Evolutionary conservation across 2,329 filamentous ascomycete species (phyloP), one percentile per base, ranked within the genome.

Genomic region (Grosmannia huntii): DNA sequence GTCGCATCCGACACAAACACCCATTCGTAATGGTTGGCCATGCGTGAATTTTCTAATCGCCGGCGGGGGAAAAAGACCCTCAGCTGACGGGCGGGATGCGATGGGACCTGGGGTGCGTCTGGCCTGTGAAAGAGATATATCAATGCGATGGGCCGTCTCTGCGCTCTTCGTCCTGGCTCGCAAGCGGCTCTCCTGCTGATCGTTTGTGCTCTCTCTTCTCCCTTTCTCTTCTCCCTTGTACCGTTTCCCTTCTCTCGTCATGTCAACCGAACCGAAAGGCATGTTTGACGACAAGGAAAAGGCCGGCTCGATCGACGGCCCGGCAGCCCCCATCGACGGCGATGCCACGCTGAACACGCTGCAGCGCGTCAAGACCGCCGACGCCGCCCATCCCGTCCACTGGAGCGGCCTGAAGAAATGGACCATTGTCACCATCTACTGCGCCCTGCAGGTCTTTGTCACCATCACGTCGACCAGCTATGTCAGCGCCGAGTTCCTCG

Each of bases 401-500:
- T 59, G 58, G 58, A 31, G 53, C 54, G 1, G 33, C n/a, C 4
- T 28, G 10, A 59, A 57, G 54, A 59, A 59, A 11, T 59, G 58
- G 58, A 16, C 31, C 19, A 59, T 59, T 25, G 23, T 38, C 23
- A 41, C 49, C 21, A n/a, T 59, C n/a, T 59, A 59, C 54, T 59
- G 58, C 50, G 11, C 33, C 38, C 58, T 59, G 54, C 49, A 59
- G 41, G 23, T 59, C 5, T 59, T 59, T 41, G 58, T 59, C 12
- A 59, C 58, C 16, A n/a, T 59, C 16, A 59, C 58, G 21, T 59
- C 58, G 12, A 59, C 58, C 23, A 48, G 53, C 12, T 59, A 56
- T 23, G 58, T 59, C 48, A 59, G 58, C 58, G 58, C 58, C 49
- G 58, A 59, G 58, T 59, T 53, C 23, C 58, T 59, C 27, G 54